Evolutionary conservation across 2,329 filamentous ascomycete species (phyloP).

Genomic region (Bipolaris oryzae): DNA sequence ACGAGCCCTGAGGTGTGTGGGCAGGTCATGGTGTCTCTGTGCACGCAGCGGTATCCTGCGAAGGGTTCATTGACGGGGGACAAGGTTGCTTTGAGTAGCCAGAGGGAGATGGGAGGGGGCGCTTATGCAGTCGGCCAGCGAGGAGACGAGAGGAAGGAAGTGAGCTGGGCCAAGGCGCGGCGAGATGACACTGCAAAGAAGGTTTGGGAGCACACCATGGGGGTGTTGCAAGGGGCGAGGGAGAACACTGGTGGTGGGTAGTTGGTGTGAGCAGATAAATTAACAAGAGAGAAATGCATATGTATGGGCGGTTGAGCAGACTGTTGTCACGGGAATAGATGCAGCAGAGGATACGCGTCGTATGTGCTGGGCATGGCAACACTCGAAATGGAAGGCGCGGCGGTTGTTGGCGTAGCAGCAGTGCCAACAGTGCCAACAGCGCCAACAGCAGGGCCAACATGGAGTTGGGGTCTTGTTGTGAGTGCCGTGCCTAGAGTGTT

Average conservation of each 20-base stretch:
- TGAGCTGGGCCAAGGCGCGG: slow-evolving; percentile 27
- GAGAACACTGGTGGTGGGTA: background rate
- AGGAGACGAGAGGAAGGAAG: slow-evolving; percentile 26
- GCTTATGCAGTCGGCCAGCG: slow-evolving; percentile 34
- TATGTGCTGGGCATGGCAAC: too few relatives aligned
- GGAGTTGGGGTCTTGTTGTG: background rate
- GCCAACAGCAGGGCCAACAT: background rate
- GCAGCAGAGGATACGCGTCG: too few relatives aligned
- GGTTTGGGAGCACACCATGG: slow-evolving; percentile 43
- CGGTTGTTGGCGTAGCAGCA: too few relatives aligned
- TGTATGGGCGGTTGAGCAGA: background rate
- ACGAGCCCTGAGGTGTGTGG: slow-evolving; percentile 37
- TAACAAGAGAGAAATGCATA: background rate
- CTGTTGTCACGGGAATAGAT: too few relatives aligned
- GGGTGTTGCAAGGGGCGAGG: slow-evolving; percentile 2
- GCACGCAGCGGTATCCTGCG: slow-evolving; percentile 33
- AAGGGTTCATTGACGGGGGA: slow-evolving; percentile 21
- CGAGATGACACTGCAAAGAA: slow-evolving; percentile 33
- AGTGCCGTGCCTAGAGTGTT: background rate
- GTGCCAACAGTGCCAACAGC: too few relatives aligned
- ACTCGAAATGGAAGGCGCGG: too few relatives aligned
- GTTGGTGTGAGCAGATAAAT: background rate
- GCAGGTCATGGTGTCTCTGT: slow-evolving; percentile 39
- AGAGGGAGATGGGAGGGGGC: slow-evolving; percentile 32
- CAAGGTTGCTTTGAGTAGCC: slow-evolving; percentile 26